phyloP scores from a whole-genome alignment of 2,329 filamentous ascomycete species.

The Penicillium decumbens region DNA sequence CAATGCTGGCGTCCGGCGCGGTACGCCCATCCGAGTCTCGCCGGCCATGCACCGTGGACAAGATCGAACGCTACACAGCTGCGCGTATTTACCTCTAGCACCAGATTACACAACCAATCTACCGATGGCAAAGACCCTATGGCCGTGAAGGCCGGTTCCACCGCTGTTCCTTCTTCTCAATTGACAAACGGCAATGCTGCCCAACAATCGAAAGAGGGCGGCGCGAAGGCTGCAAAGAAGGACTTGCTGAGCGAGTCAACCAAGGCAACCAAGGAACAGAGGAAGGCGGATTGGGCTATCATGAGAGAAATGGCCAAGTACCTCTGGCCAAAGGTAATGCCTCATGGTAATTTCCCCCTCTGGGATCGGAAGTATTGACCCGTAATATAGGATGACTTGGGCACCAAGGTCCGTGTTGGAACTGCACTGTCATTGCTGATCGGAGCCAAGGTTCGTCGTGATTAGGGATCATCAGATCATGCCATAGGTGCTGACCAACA shows the following conservation, averaged over 20 bases:
- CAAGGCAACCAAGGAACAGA: conserved; percentile 73
- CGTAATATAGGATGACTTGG: conserved; percentile 58
- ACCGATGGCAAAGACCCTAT: conserved; percentile 14
- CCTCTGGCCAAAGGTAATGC: conserved; percentile 77
- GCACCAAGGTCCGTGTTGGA: conserved; percentile 78
- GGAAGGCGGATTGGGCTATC: conserved; percentile 96
- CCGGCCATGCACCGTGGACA: conserved; percentile 23
- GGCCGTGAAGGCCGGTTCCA: conserved; percentile 12
- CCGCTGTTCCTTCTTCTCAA: conserved; percentile 7
- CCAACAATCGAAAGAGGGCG: conserved; percentile 20
- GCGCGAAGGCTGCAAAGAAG: conserved; percentile 44
- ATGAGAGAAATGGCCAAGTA: conserved; percentile 97
- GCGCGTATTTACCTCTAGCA: conserved; percentile 29
- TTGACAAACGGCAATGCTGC: conserved; percentile 17
- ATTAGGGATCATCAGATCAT: background rate
- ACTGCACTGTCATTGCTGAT: conserved; percentile 78
- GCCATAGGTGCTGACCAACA: conserved; percentile 13
- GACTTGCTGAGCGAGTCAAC: conserved; percentile 62
- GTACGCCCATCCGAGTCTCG: conserved; percentile 23
- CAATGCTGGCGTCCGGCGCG: conserved; percentile 33
- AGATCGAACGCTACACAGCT: conserved; percentile 25
- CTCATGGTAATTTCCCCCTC: background rate
- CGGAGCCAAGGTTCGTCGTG: conserved; percentile 68
- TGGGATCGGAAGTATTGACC: conserved; percentile 16
- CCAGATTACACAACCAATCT: conserved; percentile 22